Conservation (phyloP, 1,284 basidiomycete genomes). For the Cutaneotrichosporon curvatum region DNA sequence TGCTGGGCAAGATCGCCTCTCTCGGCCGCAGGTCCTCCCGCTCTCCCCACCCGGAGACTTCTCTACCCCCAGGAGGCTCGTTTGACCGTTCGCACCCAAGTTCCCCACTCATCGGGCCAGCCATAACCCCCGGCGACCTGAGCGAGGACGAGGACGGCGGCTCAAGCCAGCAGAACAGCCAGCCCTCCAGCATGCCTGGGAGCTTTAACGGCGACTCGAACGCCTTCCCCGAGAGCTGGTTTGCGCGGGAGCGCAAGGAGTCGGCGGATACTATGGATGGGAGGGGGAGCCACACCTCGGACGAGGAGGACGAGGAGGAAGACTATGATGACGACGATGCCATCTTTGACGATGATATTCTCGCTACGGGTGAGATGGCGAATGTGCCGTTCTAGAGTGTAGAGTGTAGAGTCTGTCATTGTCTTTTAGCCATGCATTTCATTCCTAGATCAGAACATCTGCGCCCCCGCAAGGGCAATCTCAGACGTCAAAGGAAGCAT, state of each 20-base stretch:
- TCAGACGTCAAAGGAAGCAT: no score
- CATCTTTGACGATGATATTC: constrained; percentile 66
- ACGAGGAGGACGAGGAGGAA: constrained; percentile 30
- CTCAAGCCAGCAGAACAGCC: constrained; percentile 5
- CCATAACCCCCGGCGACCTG: constrained; percentile 34
- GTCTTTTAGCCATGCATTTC: background rate
- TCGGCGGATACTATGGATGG: constrained; percentile 13
- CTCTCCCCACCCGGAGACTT: constrained; percentile 21
- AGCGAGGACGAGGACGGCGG: constrained; percentile 51
- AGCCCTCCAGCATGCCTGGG: constrained; percentile 69
- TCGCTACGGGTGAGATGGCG: constrained; percentile 75
- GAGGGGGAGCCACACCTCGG: background rate
- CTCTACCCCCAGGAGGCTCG: background rate
- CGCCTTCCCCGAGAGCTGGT: constrained; percentile 26
- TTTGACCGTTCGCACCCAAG: constrained; percentile 48
- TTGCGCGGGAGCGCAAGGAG: constrained; percentile 9
- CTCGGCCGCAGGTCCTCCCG: constrained; percentile 49
- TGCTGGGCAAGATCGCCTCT: constrained; percentile 73
- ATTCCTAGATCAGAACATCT: background rate
- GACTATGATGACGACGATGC: constrained; percentile 22
- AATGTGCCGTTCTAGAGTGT: constrained; percentile 59
- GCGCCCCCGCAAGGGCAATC: no score
- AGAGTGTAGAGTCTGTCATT: background rate
- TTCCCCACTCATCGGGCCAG: constrained; percentile 42
- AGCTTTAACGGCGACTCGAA: constrained; percentile 49